Base-by-base conservation (phyloP, 2,329 filamentous ascomycete genomes). In the Drechslerella dactyloides region DNA sequence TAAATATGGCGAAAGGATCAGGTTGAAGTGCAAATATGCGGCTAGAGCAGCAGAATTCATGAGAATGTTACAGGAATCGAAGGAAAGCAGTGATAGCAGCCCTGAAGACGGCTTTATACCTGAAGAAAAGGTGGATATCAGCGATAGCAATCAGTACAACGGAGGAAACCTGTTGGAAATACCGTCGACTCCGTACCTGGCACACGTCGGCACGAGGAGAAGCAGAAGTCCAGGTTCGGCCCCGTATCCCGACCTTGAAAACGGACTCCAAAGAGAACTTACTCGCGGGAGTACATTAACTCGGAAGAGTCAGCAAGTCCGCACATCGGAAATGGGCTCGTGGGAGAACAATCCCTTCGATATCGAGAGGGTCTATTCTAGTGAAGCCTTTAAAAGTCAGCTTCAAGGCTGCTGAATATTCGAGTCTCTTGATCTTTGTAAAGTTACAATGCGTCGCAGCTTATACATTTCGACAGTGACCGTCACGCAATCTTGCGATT, bases 11-110 rank as follows among this genome's bases (percentile, higher is more conserved):
- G 81, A 79, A 5, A 21, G 74, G 27, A 89, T 93, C 75, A 84
- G 89, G 21, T 81, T 83, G 78, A 85, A 83, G 77, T 91, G 89
- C 83, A 87, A 88, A 80, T 92, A 85, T 77, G 86, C 89, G 4
- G 84, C 85, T 8, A 84, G 90, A 79, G 85, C 89, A 5, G 87
- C 87, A 30, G 82, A 82, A 10, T 85, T 89, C 69, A 82, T 89
- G 79, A 78, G 79, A 56, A 80, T 80, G 51, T 77, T 85, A 59
- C 81, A 69, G 19, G 37, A 69, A 50, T 56, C 64, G 1, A 23
- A 44, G 11, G 58, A 62, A 11, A 19, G 17, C 19, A 52, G 52
- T 21, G 40, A 42, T 15, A 19, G 27, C 17, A 50, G 10, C 15
- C 6, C 30, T 1, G 50, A 44, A 17, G 56, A 56, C 33, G 23